A percentile compares a stretch with the other conserved stretches of the same genome.
These are phyloP conservation scores for Paecilomyces formosus DNA, from an alignment of 2,329 filamentous ascomycete species.

Conservation along the genomic window DNA sequence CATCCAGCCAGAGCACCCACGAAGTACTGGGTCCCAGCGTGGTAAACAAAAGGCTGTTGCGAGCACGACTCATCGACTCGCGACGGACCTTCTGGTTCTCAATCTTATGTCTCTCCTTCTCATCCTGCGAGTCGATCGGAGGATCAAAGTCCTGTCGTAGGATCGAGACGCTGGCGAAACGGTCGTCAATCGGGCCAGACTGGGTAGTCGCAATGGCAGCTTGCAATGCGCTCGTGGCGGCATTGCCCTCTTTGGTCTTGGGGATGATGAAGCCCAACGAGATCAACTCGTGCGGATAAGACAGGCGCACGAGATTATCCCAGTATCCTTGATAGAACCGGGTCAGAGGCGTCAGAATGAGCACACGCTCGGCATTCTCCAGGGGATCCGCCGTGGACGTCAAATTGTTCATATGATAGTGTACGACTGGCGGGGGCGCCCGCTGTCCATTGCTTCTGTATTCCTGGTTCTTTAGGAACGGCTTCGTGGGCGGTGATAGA, in stretches of 20 bases:
- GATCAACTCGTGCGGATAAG: slow-evolving; percentile 89
- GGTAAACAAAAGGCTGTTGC: slow-evolving; percentile 92
- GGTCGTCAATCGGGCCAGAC: slow-evolving; percentile 67
- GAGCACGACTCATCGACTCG: slow-evolving; percentile 84
- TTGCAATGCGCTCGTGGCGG: slow-evolving; percentile 75
- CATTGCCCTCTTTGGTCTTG: slow-evolving; percentile 85
- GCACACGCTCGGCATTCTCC: slow-evolving; percentile 72
- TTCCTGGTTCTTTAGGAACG: slow-evolving; percentile 61
- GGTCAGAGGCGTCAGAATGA: slow-evolving; percentile 87
- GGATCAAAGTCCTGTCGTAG: slow-evolving; percentile 91
- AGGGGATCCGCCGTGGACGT: slow-evolving; percentile 72
- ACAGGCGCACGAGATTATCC: slow-evolving; percentile 79
- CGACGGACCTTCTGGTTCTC: slow-evolving; percentile 79
- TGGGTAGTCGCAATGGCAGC: slow-evolving; percentile 80
- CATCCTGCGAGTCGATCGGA: slow-evolving; percentile 70
- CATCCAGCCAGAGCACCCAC: slow-evolving; percentile 95
- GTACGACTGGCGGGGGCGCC: slow-evolving; percentile 74
- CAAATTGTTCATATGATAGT: slow-evolving; percentile 92
- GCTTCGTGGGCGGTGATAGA: slow-evolving; percentile 66
- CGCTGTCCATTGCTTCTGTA: slow-evolving; percentile 38
- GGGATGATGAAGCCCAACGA: slow-evolving; percentile 94
- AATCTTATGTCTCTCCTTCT: slow-evolving; percentile 86
- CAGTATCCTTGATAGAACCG: slow-evolving; percentile 93
- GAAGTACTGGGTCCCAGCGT: slow-evolving; percentile 84
- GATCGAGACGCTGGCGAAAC: slow-evolving; percentile 90